Conservation (phyloP, 805 yeast species). For the Barnettozyma botsteinii region DNA sequence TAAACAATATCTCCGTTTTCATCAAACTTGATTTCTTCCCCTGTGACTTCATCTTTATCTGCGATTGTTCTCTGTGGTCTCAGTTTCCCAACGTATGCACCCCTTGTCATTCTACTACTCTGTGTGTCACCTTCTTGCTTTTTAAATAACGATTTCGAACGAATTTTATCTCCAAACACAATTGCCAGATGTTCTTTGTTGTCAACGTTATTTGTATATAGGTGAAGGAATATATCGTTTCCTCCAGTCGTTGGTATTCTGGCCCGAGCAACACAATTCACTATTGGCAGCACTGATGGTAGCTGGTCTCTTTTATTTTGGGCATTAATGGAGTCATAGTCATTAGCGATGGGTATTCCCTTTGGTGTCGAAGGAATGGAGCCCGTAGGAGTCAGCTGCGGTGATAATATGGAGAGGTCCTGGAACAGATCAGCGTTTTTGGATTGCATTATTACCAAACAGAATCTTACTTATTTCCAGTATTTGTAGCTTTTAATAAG, state of each 20-base stretch:
- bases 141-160: constrained; percentile 68
- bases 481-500: too few species aligned
- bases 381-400: constrained; percentile 29
- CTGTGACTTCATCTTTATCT: constrained; percentile 46
- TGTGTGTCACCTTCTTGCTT: constrained; percentile 69
- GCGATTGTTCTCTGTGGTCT: constrained; percentile 80
- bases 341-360: constrained; percentile 20
- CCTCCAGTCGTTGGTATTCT: constrained; percentile 95
- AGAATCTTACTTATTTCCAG: too few species aligned
- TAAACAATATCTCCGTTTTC: constrained; percentile 31
- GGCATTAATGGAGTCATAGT: constrained; percentile 8
- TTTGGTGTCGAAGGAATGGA: constrained; percentile 25
- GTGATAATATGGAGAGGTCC: constrained; percentile 37
- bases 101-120: constrained; percentile 95
- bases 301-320: constrained; percentile 33
- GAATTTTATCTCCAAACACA: constrained; percentile 88
- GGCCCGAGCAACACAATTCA: constrained; percentile 87
- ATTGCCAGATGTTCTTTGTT: constrained; percentile 94
- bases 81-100: constrained; percentile 89
- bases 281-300: constrained; percentile 61
- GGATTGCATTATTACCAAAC: too few species aligned
- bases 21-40: constrained; percentile 38
- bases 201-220: constrained; percentile 82
- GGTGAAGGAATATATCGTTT: constrained; percentile 86
- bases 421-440: constrained; percentile 11